A percentile compares a stretch with the other conserved stretches of the same genome.
Evolutionary conservation across 208 protist genomes (phyloP).

Genomic region (Acanthamoeba lugdunensis): DNA sequence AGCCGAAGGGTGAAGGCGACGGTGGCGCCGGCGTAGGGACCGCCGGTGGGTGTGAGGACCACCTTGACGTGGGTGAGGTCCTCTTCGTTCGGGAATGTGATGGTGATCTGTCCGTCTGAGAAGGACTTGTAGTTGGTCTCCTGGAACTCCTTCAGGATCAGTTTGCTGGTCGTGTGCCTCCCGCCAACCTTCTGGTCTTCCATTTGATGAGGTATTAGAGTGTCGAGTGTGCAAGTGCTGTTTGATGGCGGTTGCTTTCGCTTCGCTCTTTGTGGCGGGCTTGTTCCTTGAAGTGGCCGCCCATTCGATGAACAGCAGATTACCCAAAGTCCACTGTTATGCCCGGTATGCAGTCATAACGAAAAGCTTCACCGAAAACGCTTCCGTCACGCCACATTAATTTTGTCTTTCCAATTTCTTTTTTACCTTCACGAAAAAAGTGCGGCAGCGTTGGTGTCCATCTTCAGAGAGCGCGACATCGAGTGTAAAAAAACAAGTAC

Average conservation of each 20-base stretch:
- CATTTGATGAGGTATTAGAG: not conserved
- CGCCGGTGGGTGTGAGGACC: not conserved
- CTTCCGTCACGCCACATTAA: not conserved
- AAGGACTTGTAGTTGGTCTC: constrained; percentile 50
- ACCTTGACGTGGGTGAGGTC: not conserved
- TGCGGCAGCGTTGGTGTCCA: too few relatives aligned
- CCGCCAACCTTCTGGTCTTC: not conserved
- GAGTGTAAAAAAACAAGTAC: not conserved
- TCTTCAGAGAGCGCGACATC: not conserved
- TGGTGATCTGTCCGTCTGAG: constrained; percentile 3
- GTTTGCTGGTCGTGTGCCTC: not conserved
- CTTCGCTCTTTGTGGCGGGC: too few relatives aligned
- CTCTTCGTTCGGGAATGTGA: not conserved
- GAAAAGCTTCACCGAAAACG: not conserved
- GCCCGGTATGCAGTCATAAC: not conserved
- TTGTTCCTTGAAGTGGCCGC: too few relatives aligned
- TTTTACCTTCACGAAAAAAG: not conserved
- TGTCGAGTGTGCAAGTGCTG: not conserved
- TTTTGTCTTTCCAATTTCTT: not conserved
- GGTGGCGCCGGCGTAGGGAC: not conserved
- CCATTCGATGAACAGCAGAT: too few relatives aligned
- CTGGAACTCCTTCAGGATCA: constrained; percentile 12
- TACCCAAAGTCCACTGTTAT: too few relatives aligned
- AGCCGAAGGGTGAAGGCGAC: not conserved
- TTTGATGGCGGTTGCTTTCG: too few relatives aligned